A percentile compares a stretch with the other conserved stretches of the same genome.
Evolutionary conservation across 306 rosid species (phyloP).

Genomic region (Rosa persica): DNA sequence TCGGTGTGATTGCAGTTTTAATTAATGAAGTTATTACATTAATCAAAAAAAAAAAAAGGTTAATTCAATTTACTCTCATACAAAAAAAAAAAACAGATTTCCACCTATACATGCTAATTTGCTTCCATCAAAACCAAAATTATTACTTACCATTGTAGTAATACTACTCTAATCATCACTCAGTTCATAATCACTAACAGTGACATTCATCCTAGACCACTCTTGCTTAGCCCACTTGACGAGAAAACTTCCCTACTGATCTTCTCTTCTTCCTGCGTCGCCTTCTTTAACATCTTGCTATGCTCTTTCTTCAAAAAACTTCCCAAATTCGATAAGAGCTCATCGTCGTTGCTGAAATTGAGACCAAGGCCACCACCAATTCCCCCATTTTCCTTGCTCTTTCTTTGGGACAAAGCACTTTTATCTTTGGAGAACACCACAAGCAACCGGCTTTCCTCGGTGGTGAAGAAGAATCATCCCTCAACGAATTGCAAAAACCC

Average conservation of each 20-base stretch:
- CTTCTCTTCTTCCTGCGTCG: constrained; percentile 71
- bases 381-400: constrained; percentile 43
- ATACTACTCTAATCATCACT: constrained; percentile 43
- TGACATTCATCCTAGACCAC: constrained; percentile 52
- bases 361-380: neutral
- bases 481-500: constrained; percentile 27
- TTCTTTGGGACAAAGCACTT: constrained; percentile 46
- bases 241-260: constrained; percentile 68
- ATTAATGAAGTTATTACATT: too few relatives aligned
- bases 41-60: too few relatives aligned
- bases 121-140: neutral
- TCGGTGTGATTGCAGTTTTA: too few relatives aligned
- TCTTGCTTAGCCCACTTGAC: constrained; percentile 66
- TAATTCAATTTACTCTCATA: too few relatives aligned
- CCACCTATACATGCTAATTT: neutral
- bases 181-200: constrained; percentile 58
- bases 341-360: constrained; percentile 49
- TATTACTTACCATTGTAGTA: neutral
- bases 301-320: constrained; percentile 64
- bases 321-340: constrained; percentile 48
- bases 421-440: constrained; percentile 82
- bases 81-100: neutral
- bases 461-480: constrained; percentile 54
- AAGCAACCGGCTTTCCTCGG: constrained; percentile 58
- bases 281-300: constrained; percentile 59